phyloP scores from a whole-genome alignment of 2,329 filamentous ascomycete genomes.

The Penicillium verrucosum region DNA sequence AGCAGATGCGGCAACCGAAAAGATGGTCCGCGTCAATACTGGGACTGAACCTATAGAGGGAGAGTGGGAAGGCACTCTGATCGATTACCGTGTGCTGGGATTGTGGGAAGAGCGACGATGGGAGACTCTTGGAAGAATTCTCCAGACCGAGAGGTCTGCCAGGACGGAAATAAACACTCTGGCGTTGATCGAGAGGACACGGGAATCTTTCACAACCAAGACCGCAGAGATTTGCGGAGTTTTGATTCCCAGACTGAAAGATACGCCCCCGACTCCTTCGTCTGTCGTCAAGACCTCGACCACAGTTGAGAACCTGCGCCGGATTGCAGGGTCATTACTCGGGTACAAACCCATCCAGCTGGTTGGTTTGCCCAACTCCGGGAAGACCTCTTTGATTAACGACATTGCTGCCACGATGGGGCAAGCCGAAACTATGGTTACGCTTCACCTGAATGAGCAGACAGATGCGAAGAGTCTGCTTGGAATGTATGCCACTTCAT shows the following conservation, averaged over 20 bases:
- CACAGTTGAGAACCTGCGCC: slow-evolving; percentile 67
- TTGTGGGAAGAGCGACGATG: slow-evolving; percentile 62
- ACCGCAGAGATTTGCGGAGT: slow-evolving; percentile 65
- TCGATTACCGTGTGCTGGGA: slow-evolving; percentile 75
- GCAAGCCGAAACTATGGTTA: slow-evolving; percentile 79
- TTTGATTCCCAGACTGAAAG: slow-evolving; percentile 60
- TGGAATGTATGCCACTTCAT: slow-evolving; percentile 87
- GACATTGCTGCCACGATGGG: slow-evolving; percentile 78
- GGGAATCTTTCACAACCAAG: slow-evolving; percentile 52
- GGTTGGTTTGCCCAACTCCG: slow-evolving; percentile 77
- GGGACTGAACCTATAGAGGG: slow-evolving; percentile 62
- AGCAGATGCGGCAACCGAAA: slow-evolving; percentile 73
- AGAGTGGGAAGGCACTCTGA: slow-evolving; percentile 68
- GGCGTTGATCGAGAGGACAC: slow-evolving; percentile 28
- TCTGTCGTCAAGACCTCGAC: slow-evolving; percentile 68
- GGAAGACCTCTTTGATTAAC: slow-evolving; percentile 83
- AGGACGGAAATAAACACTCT: slow-evolving; percentile 22
- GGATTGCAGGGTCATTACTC: slow-evolving; percentile 66
- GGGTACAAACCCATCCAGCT: slow-evolving; percentile 70
- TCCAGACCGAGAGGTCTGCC: slow-evolving; percentile 23
- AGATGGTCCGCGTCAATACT: slow-evolving; percentile 65
- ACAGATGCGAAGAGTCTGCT: slow-evolving; percentile 96
- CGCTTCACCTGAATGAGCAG: slow-evolving; percentile 94
- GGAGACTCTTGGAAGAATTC: slow-evolving; percentile 37
- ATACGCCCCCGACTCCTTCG: slow-evolving; percentile 48